phyloP scores from a whole-genome alignment of 2,329 filamentous ascomycete species.

The Phyllosticta paracitricarpa region DNA sequence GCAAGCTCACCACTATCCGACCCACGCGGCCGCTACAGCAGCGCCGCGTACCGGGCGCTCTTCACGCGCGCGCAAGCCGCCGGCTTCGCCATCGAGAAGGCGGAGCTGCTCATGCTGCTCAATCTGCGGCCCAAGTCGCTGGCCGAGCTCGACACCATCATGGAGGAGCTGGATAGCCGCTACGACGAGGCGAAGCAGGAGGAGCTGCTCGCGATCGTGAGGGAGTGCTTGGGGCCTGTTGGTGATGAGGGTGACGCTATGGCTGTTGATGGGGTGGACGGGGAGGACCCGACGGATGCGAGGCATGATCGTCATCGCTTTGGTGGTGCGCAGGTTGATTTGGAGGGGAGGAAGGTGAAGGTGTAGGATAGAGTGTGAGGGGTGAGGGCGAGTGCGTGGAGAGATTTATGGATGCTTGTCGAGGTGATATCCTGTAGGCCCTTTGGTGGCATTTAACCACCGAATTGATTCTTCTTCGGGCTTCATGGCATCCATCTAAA shows the following conservation, averaged over 20 bases:
- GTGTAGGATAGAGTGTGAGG: background rate
- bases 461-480: background rate
- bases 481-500: background rate
- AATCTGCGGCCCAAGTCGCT: conserved; percentile 23
- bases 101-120: conserved; percentile 29
- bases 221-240: conserved; percentile 18
- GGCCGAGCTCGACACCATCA: conserved; percentile 24
- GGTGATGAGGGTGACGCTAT: conserved; percentile 14
- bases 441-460: background rate
- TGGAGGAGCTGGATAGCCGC: conserved; percentile 26
- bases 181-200: conserved; percentile 22
- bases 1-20: conserved; percentile 15
- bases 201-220: conserved; percentile 21
- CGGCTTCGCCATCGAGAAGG: conserved; percentile 21
- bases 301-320: background rate
- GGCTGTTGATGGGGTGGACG: conserved; percentile 13
- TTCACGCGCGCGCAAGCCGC: conserved; percentile 15
- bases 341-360: conserved; percentile 1
- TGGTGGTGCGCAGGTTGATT: background rate
- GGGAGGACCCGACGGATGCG: background rate
- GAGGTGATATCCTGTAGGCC: background rate
- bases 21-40: conserved; percentile 12
- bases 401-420: too few species aligned
- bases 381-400: background rate
- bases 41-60: conserved; percentile 24